These are phyloP conservation scores for Parasarocladium wereldwijsianum DNA, from an alignment of 2,329 filamentous ascomycete species.

Conservation along the genomic window DNA sequence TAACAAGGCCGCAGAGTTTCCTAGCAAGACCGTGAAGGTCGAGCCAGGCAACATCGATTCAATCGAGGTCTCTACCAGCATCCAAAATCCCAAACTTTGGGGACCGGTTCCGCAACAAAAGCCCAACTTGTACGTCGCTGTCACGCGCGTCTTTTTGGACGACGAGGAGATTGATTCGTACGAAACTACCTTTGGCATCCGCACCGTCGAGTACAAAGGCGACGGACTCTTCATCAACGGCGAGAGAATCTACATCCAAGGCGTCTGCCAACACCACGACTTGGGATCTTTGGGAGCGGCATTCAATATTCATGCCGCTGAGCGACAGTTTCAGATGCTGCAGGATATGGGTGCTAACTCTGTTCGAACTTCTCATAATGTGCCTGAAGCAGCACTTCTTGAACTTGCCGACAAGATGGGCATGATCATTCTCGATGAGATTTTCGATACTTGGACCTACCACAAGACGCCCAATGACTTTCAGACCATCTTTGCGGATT, in stretches of 20 bases:
- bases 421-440: constrained; percentile 35
- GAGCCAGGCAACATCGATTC: background rate
- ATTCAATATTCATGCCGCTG: constrained; percentile 31
- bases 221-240: constrained; percentile 31
- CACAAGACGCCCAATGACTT: constrained; percentile 32
- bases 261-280: constrained; percentile 35
- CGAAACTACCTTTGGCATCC: constrained; percentile 34
- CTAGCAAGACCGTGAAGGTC: constrained; percentile 2
- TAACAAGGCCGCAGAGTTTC: constrained; percentile 1
- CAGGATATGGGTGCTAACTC: constrained; percentile 34
- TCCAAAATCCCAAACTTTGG: constrained; percentile 27
- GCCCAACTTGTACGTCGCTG: constrained; percentile 31
- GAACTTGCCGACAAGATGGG: constrained; percentile 33
- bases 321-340: constrained; percentile 32
- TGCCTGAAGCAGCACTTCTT: constrained; percentile 32
- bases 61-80: background rate
- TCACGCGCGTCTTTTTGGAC: constrained; percentile 21
- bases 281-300: constrained; percentile 32
- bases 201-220: constrained; percentile 21
- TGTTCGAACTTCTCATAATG: constrained; percentile 36
- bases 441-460: constrained; percentile 33
- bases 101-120: constrained; percentile 27
- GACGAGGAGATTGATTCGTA: constrained; percentile 24
- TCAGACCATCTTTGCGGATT: constrained; percentile 34
- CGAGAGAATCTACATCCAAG: constrained; percentile 26